phyloP scores from a whole-genome alignment of 208 protist species.

The Acanthamoeba polyphaga region DNA sequence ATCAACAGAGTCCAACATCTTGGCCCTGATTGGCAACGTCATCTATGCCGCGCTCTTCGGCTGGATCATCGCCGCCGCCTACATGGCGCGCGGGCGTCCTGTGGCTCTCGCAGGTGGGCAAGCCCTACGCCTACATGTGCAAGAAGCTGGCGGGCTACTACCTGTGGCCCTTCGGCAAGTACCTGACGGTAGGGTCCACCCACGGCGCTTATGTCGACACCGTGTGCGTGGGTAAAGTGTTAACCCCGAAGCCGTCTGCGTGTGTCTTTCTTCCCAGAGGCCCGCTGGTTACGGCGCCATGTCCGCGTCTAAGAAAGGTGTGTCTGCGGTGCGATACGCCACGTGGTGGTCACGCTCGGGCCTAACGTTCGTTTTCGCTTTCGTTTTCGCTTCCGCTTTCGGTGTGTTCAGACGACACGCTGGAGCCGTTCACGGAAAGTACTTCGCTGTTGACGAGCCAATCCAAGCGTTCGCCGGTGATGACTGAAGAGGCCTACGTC shows the following conservation, averaged over 20 bases:
- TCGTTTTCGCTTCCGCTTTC: neutral
- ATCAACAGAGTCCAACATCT: neutral
- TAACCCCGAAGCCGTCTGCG: neutral
- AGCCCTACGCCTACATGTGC: slow-evolving; percentile 79
- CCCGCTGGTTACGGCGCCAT: neutral
- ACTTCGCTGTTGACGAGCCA: neutral
- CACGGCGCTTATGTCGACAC: neutral
- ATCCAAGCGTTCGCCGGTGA: neutral
- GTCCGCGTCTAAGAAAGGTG: too few relatives aligned
- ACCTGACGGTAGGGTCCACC: neutral
- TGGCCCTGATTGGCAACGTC: neutral
- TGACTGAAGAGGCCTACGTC: neutral
- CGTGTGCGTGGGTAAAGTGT: neutral
- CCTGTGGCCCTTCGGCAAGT: slow-evolving; percentile 87
- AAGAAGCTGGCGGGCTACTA: slow-evolving; percentile 81
- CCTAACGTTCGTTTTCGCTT: neutral
- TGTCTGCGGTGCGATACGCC: too few relatives aligned
- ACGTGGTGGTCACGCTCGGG: too few relatives aligned
- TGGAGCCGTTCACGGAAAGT: neutral
- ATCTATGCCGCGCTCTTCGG: slow-evolving; percentile 6
- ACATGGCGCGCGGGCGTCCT: neutral
- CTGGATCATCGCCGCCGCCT: neutral
- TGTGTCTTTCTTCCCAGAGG: neutral
- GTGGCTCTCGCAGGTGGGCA: slow-evolving; percentile 75
- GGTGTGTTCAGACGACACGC: neutral